phyloP scores from a whole-genome alignment of 352 stramenopile genomes.

The Globisporangium acanthophoron region DNA sequence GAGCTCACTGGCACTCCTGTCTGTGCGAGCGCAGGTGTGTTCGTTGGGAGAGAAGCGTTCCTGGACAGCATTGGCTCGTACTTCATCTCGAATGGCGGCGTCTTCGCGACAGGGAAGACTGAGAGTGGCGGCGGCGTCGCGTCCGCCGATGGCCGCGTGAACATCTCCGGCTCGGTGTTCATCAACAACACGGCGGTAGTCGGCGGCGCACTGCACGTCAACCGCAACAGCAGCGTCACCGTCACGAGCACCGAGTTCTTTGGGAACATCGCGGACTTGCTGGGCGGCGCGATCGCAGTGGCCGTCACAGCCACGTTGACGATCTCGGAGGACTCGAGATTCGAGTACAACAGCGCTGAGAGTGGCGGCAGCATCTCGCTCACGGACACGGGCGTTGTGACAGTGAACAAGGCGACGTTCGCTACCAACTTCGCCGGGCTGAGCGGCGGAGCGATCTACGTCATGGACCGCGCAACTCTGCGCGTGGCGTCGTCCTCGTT shows the following conservation, averaged over 20 bases:
- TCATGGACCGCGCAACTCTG: constrained; percentile 22
- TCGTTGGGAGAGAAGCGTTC: constrained; percentile 37
- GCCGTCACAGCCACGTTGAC: constrained; percentile 15
- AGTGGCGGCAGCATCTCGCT: constrained; percentile 24
- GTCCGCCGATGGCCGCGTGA: constrained; percentile 28
- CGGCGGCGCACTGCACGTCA: constrained; percentile 37
- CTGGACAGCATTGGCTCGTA: constrained; percentile 15
- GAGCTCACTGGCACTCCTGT: not conserved
- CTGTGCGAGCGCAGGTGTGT: constrained; percentile 24
- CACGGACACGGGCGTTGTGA: constrained; percentile 9
- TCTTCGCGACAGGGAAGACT: constrained; percentile 46
- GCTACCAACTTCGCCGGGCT: constrained; percentile 16
- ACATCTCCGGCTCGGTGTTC: constrained; percentile 25
- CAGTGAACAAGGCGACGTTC: constrained; percentile 15
- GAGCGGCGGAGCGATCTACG: constrained; percentile 28
- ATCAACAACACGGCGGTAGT: constrained; percentile 42
- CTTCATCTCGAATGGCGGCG: constrained; percentile 36
- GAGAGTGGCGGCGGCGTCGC: constrained; percentile 50
- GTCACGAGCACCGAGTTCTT: constrained; percentile 25
- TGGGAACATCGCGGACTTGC: constrained; percentile 39
- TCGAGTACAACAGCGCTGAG: constrained; percentile 33
- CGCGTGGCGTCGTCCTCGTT: constrained; percentile 16
- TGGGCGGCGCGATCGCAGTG: constrained; percentile 33
- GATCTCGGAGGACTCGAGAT: constrained; percentile 15
- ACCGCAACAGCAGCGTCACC: constrained; percentile 22